These are phyloP conservation scores for Yarrowia keelungensis DNA, from an alignment of 805 yeast species.

Conservation along the genomic window DNA sequence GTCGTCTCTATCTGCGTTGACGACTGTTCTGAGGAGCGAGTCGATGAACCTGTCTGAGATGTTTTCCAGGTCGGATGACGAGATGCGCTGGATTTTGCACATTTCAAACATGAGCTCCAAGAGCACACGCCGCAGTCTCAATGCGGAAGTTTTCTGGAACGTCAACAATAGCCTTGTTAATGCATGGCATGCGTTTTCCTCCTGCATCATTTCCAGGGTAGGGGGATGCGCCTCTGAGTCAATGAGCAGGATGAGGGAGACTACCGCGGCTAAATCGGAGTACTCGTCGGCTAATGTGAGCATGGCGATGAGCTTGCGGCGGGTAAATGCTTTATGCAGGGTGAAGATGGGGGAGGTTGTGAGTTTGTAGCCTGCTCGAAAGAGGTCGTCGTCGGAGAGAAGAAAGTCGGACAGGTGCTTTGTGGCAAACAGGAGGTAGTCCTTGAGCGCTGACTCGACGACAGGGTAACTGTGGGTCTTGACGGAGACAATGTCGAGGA, in stretches of 20 bases:
- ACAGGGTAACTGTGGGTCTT: constrained; percentile 18
- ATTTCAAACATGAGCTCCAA: constrained; percentile 63
- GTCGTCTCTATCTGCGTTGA: constrained; percentile 48
- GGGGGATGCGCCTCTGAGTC: constrained; percentile 55
- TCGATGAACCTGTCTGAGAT: constrained; percentile 57
- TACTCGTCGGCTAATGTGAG: constrained; percentile 46
- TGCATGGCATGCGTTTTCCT: constrained; percentile 58
- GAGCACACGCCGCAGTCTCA: constrained; percentile 54
- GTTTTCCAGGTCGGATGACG: constrained; percentile 52
- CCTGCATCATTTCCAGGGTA: constrained; percentile 56
- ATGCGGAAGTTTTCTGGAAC: constrained; percentile 50
- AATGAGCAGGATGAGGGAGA: constrained; percentile 55
- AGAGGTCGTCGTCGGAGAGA: constrained; percentile 9
- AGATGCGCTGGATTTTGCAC: constrained; percentile 59
- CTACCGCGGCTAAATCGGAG: constrained; percentile 51
- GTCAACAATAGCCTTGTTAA: constrained; percentile 56
- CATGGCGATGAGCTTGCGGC: constrained; percentile 51
- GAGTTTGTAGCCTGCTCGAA: constrained; percentile 52
- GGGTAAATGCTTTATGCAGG: constrained; percentile 58
- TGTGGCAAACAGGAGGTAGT: constrained; percentile 22
- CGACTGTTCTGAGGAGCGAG: constrained; percentile 58
- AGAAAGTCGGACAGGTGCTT: constrained; percentile 14
- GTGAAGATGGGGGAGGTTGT: constrained; percentile 60
- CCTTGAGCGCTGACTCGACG: constrained; percentile 15
- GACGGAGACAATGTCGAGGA: constrained; percentile 15